Base-by-base conservation (phyloP, 1,284 basidiomycete genomes). In the Sporisorium exsertum region DNA sequence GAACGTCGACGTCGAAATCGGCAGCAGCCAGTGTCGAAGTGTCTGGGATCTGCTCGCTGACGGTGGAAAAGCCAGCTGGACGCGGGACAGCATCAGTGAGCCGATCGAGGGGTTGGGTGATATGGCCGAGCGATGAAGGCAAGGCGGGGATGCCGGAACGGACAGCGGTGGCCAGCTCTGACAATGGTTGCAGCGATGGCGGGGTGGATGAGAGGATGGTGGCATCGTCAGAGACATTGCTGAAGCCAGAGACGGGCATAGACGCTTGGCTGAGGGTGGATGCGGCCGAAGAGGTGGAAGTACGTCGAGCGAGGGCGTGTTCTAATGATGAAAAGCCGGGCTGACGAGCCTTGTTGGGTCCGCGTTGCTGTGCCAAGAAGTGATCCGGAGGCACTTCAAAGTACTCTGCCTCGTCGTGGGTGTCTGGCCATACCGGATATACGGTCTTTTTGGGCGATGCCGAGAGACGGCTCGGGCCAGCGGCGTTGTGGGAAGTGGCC, bases 1-100 rank as follows among this genome's bases (percentile, higher is more conserved):
- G 88, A 2, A 93, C 93, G 83, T 96, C 93, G 75, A 97, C 92
- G 84, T 97, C 94, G 87, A 94, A 97, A 88, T 97, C 95, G 84
- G 95, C 93, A 5, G 93, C 92, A 15, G 94, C 93, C 60, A 95
- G 90, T 5, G 94, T 94, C 13, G 92, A 91, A 5, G 92, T 93
- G 85, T 95, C 93, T 40, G 88, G 87, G 18, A 87, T 67, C 20
- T 78, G 66, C 33, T 74, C 66, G 60, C 61, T 43, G 58, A 72
- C 62, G 33, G 63, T 68, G 37, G 77, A 66, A 58, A 79, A 79
- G 58, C 66, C 69, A 7, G 61, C 51, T 13, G 73, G 75, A 26
- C 65, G 65, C 2, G 70, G 75, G 1, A 77, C 65, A 33, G 66
- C 63, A 58, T 77, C 75, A 1, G 59, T 26, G 26, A 72, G 63